Conservation (phyloP, 2,329 filamentous ascomycete genomes). For the Zymoseptoria pseudotritici region DNA sequence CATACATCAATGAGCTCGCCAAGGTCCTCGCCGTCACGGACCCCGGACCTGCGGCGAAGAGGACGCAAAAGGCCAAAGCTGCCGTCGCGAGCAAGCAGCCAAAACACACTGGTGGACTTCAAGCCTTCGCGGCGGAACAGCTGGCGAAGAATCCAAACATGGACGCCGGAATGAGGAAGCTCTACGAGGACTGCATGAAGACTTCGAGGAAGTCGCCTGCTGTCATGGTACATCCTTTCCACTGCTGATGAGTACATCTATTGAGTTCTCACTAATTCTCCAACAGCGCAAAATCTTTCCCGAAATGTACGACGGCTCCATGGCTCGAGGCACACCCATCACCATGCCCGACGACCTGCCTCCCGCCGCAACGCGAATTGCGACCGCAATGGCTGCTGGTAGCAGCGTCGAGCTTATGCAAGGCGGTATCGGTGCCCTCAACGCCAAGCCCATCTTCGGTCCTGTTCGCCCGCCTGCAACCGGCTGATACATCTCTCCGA, state of each 20-base stretch:
- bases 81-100: not conserved
- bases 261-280: not conserved
- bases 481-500: too few relatives aligned
- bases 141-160: conserved; percentile 3
- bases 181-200: conserved; percentile 1
- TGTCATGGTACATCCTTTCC: conserved; percentile 1
- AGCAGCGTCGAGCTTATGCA: not conserved
- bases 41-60: not conserved
- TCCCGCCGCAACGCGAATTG: not conserved
- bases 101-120: not conserved
- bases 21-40: not conserved
- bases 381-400: not conserved
- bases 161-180: not conserved
- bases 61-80: not conserved
- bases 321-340: not conserved
- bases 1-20: conserved; percentile 5
- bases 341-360: not conserved
- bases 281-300: not conserved
- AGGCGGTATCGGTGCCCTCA: conserved; percentile 5
- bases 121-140: not conserved
- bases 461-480: conserved; percentile 2
- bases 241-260: too few relatives aligned
- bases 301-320: not conserved
- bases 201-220: conserved; percentile 6
- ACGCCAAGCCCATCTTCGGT: conserved; percentile 10